phyloP scores from a whole-genome alignment of 305 asterid genomes.

The Solanum chacoense region DNA sequence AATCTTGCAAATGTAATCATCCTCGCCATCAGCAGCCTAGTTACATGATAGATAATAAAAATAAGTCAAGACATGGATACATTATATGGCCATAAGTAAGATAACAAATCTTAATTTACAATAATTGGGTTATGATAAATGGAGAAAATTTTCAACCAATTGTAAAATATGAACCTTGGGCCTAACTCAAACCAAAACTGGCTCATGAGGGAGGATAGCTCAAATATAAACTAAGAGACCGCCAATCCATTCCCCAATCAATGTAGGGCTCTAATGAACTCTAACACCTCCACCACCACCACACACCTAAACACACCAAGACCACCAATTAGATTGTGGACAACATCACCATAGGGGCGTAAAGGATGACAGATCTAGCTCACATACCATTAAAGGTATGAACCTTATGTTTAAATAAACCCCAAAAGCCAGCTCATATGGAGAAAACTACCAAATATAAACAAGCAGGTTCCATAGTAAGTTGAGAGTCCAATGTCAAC shows the following conservation, averaged over 20 bases:
- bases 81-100: not conserved
- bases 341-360: not conserved
- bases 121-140: not conserved
- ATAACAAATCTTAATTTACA: not conserved
- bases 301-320: not conserved
- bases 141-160: not conserved
- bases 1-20: constrained; percentile 45
- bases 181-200: not conserved
- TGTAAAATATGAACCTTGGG: not conserved
- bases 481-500: not conserved
- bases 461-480: not conserved
- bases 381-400: not conserved
- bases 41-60: constrained; percentile 14
- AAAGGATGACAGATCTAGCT: not conserved
- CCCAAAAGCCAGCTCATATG: not conserved
- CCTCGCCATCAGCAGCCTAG: constrained; percentile 45
- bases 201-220: not conserved
- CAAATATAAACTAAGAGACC: not conserved
- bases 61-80: not conserved
- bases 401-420: not conserved
- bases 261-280: not conserved
- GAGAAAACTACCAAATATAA: not conserved
- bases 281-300: not conserved
- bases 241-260: not conserved
- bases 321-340: not conserved